Conservation (phyloP, 345 rosid genomes). For the Euphorbia pulcherrima region DNA sequence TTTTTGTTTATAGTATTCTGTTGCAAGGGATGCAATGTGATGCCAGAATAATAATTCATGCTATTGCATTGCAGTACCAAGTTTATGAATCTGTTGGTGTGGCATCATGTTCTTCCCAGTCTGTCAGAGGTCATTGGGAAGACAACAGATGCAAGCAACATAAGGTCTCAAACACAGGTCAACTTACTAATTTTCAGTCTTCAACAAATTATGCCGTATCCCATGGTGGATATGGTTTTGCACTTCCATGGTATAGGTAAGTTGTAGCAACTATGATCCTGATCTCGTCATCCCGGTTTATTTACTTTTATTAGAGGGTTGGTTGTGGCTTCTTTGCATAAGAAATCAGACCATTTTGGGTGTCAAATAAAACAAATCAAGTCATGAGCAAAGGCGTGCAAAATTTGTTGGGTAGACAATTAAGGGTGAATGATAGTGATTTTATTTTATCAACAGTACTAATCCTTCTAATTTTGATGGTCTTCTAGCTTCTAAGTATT, state of each 20-base stretch:
- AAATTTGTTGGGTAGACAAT: not conserved
- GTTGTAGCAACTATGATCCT: slow-evolving; percentile 19
- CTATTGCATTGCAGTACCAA: slow-evolving; percentile 23
- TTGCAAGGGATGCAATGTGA: not conserved
- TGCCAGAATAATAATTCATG: slow-evolving; percentile 8
- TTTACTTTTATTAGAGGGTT: not conserved
- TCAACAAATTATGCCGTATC: slow-evolving; percentile 19
- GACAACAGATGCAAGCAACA: slow-evolving; percentile 22
- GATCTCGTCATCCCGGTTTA: not conserved
- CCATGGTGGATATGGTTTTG: slow-evolving; percentile 40
- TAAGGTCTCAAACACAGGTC: slow-evolving; percentile 18
- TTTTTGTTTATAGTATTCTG: not conserved
- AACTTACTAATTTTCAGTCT: slow-evolving; percentile 16
- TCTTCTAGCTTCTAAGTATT: slow-evolving; percentile 3
- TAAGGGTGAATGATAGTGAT: not conserved
- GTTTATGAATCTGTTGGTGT: slow-evolving; percentile 22
- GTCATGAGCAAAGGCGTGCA: not conserved
- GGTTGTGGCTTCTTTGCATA: not conserved
- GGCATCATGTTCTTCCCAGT: slow-evolving; percentile 14
- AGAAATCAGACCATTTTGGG: not conserved
- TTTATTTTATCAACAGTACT: not conserved
- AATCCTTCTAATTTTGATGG: not conserved
- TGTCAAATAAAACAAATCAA: not conserved
- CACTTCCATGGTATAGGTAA: slow-evolving; percentile 59
- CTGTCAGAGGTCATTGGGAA: slow-evolving; percentile 22